Conservation (phyloP, 139 green algal species). For the Chlorella vulgaris region DNA sequence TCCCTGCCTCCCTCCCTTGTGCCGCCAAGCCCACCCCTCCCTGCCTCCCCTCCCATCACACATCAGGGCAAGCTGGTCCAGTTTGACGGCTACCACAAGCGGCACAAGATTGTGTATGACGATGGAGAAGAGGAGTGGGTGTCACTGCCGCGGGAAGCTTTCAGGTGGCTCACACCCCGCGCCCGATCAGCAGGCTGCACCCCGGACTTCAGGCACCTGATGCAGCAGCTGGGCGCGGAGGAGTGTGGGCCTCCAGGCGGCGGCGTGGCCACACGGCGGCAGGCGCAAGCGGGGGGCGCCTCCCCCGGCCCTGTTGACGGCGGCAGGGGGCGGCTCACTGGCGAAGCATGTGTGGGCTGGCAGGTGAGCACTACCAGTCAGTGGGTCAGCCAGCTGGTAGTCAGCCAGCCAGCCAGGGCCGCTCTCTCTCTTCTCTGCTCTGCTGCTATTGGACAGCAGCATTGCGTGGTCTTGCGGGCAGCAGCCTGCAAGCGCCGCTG, state of each 20-base stretch:
- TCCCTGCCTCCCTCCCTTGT: too few relatives aligned
- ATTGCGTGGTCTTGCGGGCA: too few relatives aligned
- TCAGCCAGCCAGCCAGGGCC: too few relatives aligned
- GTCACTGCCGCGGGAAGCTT: constrained; percentile 47
- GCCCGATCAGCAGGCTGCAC: constrained; percentile 26
- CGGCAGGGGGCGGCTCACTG: background rate
- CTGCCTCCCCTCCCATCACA: too few relatives aligned
- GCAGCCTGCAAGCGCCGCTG: too few relatives aligned
- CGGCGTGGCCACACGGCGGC: constrained; percentile 16
- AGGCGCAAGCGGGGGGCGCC: background rate
- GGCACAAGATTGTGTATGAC: constrained; percentile 65
- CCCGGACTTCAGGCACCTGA: constrained; percentile 21
- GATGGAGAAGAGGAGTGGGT: constrained; percentile 69
- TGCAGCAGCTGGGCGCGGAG: constrained; percentile 44
- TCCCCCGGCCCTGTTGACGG: background rate
- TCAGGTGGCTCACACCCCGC: constrained; percentile 43
- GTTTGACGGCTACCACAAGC: constrained; percentile 60
- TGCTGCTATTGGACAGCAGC: too few relatives aligned
- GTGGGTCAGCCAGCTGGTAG: background rate
- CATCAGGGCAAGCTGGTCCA: constrained; percentile 46
- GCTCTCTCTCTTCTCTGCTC: too few relatives aligned
- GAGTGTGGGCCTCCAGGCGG: constrained; percentile 8
- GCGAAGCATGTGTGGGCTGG: constrained; percentile 37
- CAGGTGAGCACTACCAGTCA: constrained; percentile 9
- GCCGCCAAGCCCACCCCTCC: too few relatives aligned